Percentiles rank a stretch among this genome's conserved stretches.
phyloP scores from a whole-genome alignment of 129 eudicot species.

The Tagetes erecta region DNA sequence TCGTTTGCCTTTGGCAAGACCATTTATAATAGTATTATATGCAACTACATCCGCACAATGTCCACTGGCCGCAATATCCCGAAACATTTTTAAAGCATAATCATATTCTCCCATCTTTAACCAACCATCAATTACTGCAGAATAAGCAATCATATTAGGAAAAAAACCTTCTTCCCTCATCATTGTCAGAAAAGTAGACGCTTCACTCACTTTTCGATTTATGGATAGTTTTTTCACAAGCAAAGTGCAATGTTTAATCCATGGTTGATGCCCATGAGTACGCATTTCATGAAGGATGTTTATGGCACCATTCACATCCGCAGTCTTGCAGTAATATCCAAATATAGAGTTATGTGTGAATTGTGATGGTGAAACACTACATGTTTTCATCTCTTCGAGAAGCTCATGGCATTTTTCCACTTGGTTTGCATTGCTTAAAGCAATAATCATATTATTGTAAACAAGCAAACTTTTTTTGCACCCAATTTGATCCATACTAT shows the following conservation, averaged over 20 bases:
- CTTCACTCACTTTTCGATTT: constrained; percentile 51
- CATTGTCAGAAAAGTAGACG: constrained; percentile 53
- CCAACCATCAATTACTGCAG: constrained; percentile 77
- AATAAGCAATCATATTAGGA: constrained; percentile 67
- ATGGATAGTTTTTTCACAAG: constrained; percentile 65
- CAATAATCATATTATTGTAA: constrained; percentile 64
- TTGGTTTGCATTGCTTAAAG: constrained; percentile 58
- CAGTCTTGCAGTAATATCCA: constrained; percentile 65
- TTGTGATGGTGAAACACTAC: constrained; percentile 59
- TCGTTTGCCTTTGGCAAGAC: constrained; percentile 68
- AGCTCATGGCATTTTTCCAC: constrained; percentile 63
- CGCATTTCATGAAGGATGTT: constrained; percentile 63
- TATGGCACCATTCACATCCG: constrained; percentile 61
- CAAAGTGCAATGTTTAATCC: constrained; percentile 80
- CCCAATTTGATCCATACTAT: constrained; percentile 51
- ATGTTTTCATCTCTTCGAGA: constrained; percentile 61
- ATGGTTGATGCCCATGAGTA: constrained; percentile 72
- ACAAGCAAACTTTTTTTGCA: constrained; percentile 54
- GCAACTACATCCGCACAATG: constrained; percentile 74
- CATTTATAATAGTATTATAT: constrained; percentile 66
- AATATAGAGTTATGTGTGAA: constrained; percentile 83
- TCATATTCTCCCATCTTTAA: constrained; percentile 63
- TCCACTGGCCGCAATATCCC: constrained; percentile 54
- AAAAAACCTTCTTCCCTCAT: constrained; percentile 66
- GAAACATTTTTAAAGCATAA: constrained; percentile 58